Evolutionary conservation across 306 rosid species (phyloP), one percentile per base, ranked within the genome.

Genomic region (Cicer yamashitae): DNA sequence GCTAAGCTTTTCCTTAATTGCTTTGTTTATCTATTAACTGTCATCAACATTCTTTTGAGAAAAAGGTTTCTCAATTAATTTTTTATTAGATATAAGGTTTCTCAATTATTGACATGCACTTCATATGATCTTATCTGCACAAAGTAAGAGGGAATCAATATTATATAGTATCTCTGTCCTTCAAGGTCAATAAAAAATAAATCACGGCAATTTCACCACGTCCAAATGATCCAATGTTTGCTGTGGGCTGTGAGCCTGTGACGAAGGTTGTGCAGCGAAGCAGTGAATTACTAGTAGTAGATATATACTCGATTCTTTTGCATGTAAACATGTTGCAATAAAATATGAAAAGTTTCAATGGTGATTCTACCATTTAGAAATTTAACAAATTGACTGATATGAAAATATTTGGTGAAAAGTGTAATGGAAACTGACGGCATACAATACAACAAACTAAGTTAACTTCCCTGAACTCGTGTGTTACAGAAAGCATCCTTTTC

Each of bases 281-380:
- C 50, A 57, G 66, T 45, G 5, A 37, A 30, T 8, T 54, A 30
- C 20, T 7, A 41, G 39, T 30, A 30, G 25, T 22, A 22, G 30
- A 22, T 22, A 67, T 67, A 44, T 22, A 66, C 15, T 67, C 74
- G 34, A 50, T 75, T 39, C 45, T 57, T 45, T 44, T 50, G 7
- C 10, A 43, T 14, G 18, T 20, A 10, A 70, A 46, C 44, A 68
- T 17, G 30, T 57, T 57, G 17, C 50, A 43, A 64, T 12, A 45
- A 79, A 71, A 34, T 34, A 60, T 4, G 58, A 25, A 43, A 41
- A 52, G 30, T 40, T 11, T 60, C 8, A 3, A 46, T 60, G 17
- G 7, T 74, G 71, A 17, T 74, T 74, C 61, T 62, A n/a, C 34
- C 61, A 74, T 18, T 77, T 69, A 17, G 20, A 47, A 59, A 69